A percentile compares a stretch with the other conserved stretches of the same genome.
Evolutionary conservation across 1,284 basidiomycete genomes (phyloP).

Genomic region (Ustilago cynodontis): DNA sequence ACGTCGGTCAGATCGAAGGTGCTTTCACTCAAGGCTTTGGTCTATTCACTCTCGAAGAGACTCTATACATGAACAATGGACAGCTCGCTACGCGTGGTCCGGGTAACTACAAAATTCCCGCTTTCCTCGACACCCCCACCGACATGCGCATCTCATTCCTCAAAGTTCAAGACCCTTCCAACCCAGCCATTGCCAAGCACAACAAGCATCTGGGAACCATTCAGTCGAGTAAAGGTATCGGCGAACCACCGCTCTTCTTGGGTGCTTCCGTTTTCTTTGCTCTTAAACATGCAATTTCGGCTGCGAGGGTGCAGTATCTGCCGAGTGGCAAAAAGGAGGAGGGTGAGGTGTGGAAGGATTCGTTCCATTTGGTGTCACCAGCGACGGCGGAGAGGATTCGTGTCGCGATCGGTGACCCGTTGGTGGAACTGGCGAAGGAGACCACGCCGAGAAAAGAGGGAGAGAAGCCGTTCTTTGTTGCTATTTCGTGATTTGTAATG

Average conservation of each 20-base stretch:
- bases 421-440: conserved; percentile 55
- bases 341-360: conserved; percentile 17
- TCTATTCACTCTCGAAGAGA: conserved; percentile 69
- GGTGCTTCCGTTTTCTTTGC: conserved; percentile 68
- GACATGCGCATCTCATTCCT: conserved; percentile 69
- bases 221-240: conserved; percentile 61
- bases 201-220: conserved; percentile 63
- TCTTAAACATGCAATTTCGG: conserved; percentile 66
- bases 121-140: conserved; percentile 69
- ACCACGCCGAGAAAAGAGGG: conserved; percentile 59
- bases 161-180: conserved; percentile 53
- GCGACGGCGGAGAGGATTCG: conserved; percentile 70
- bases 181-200: conserved; percentile 14
- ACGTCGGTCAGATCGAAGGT: conserved; percentile 71
- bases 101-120: conserved; percentile 70
- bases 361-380: conserved; percentile 64
- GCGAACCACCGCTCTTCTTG: conserved; percentile 70
- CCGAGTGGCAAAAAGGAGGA: conserved; percentile 17
- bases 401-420: conserved; percentile 63
- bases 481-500: conserved; percentile 46
- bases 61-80: conserved; percentile 67
- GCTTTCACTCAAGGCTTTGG: conserved; percentile 65
- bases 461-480: conserved; percentile 68
- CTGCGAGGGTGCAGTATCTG: conserved; percentile 60
- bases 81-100: conserved; percentile 68